Conservation (phyloP, 202 grass and related monocot genomes). For the Bolboschoenoplectus hybrid region DNA sequence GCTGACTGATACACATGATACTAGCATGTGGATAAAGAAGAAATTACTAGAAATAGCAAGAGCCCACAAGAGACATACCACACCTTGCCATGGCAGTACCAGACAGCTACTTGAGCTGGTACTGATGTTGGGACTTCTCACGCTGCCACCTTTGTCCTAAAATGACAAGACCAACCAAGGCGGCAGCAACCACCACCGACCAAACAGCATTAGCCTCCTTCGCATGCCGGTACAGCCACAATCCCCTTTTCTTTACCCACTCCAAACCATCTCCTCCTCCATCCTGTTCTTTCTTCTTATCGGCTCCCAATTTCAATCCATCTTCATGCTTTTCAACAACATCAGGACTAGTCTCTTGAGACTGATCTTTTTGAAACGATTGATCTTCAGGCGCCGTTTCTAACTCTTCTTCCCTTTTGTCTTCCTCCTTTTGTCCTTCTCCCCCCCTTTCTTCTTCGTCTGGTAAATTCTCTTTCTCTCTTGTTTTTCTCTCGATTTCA, state of each 20-base stretch:
- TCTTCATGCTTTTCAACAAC: slow-evolving; percentile 71
- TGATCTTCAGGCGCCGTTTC: not conserved
- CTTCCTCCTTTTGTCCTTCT: not conserved
- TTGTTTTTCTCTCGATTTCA: slow-evolving; percentile 43
- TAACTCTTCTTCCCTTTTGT: slow-evolving; percentile 4
- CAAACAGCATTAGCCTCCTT: slow-evolving; percentile 76
- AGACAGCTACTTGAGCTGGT: slow-evolving; percentile 55
- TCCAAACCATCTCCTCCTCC: slow-evolving; percentile 42
- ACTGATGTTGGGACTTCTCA: slow-evolving; percentile 60
- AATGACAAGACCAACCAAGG: slow-evolving; percentile 77
- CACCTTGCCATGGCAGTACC: slow-evolving; percentile 30
- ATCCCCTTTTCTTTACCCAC: slow-evolving; percentile 76
- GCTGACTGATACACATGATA: not conserved
- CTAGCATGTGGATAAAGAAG: not conserved
- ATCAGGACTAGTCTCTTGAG: slow-evolving; percentile 36
- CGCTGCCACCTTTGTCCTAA: slow-evolving; percentile 71
- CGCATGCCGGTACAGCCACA: slow-evolving; percentile 71
- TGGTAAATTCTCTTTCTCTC: slow-evolving; percentile 40
- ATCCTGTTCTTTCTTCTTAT: slow-evolving; percentile 41
- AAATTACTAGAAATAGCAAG: slow-evolving; percentile 22
- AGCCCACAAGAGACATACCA: not conserved
- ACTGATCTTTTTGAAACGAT: not conserved
- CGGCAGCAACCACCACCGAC: slow-evolving; percentile 70
- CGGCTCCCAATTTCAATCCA: slow-evolving; percentile 42
- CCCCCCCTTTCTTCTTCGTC: slow-evolving; percentile 34